Percentiles rank a stretch among this genome's conserved stretches.
Evolutionary conservation across 176 grass and related monocot species (phyloP).

Genomic region (Thinopyrum elongatum): DNA sequence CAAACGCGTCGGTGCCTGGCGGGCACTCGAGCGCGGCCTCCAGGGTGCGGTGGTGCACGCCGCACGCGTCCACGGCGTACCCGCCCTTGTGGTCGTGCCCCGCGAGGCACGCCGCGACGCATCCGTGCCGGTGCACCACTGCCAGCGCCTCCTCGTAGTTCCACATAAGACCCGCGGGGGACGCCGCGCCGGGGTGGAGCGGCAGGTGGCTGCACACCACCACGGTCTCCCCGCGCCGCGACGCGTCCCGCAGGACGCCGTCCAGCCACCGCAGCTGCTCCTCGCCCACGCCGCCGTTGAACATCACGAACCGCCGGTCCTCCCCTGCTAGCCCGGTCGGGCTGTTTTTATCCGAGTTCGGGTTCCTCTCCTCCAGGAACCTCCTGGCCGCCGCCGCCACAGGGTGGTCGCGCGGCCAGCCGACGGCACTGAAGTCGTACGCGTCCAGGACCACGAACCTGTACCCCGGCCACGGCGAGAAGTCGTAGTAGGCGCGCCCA

Average conservation of each 20-base stretch:
- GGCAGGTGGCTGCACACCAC: slow-evolving; percentile 83
- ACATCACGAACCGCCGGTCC: slow-evolving; percentile 76
- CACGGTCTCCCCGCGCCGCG: slow-evolving; percentile 41
- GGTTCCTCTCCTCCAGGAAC: slow-evolving; percentile 56
- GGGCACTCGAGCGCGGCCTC: slow-evolving; percentile 91
- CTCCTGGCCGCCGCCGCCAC: slow-evolving; percentile 41
- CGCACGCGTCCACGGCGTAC: slow-evolving; percentile 55
- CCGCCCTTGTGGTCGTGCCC: slow-evolving; percentile 77
- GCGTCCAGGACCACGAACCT: slow-evolving; percentile 75
- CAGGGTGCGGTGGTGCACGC: slow-evolving; percentile 71
- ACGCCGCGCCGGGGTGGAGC: slow-evolving; percentile 52
- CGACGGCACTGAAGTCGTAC: slow-evolving; percentile 75
- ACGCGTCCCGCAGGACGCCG: slow-evolving; percentile 32
- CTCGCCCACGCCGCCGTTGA: slow-evolving; percentile 72
- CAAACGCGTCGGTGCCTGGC: slow-evolving; percentile 67
- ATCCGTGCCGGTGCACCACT: slow-evolving; percentile 49
- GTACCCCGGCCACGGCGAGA: slow-evolving; percentile 56
- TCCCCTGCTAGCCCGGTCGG: slow-evolving; percentile 49
- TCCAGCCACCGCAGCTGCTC: slow-evolving; percentile 80
- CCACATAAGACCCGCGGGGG: slow-evolving; percentile 65
- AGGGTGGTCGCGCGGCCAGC: slow-evolving; percentile 54
- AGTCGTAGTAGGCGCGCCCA: slow-evolving; percentile 61
- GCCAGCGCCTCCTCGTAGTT: slow-evolving; percentile 77
- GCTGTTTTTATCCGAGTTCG: slow-evolving; percentile 77
- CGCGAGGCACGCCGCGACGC: slow-evolving; percentile 77